phyloP scores from a whole-genome alignment of 495 filamentous ascomycete genomes.

The Podospora anserina region DNA sequence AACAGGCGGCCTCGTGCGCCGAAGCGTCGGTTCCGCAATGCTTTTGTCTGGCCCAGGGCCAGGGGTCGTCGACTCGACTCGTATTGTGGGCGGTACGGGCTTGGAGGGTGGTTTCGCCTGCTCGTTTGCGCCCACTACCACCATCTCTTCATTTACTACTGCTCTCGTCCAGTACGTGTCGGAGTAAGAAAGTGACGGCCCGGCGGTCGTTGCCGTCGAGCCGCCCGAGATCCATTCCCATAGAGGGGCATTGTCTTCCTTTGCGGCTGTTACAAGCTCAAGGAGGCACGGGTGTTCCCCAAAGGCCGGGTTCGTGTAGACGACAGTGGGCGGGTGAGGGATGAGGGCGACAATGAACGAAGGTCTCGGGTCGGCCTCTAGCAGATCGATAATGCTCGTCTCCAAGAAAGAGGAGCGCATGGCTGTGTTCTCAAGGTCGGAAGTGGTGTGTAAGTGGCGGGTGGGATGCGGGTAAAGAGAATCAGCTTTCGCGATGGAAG shows the following conservation, averaged over 20 bases:
- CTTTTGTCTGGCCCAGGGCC: not conserved
- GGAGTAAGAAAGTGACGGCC: slow-evolving; percentile 25
- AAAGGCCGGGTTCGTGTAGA: slow-evolving; percentile 37
- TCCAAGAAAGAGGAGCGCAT: slow-evolving; percentile 30
- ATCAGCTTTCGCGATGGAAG: slow-evolving; percentile 15
- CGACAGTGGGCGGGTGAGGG: slow-evolving; percentile 30
- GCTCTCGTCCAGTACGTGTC: slow-evolving; percentile 40
- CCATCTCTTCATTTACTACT: slow-evolving; percentile 34
- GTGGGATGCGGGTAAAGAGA: not conserved
- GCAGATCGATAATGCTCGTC: slow-evolving; percentile 36
- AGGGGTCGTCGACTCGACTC: not conserved
- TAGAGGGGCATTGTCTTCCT: slow-evolving; percentile 24
- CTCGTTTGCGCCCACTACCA: slow-evolving; percentile 42
- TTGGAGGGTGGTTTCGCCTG: slow-evolving; percentile 10
- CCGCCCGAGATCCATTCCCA: slow-evolving; percentile 33
- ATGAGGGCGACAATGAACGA: slow-evolving; percentile 37
- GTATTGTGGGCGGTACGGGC: not conserved
- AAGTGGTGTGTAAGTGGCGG: not conserved
- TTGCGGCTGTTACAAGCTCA: slow-evolving; percentile 20
- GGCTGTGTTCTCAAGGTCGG: slow-evolving; percentile 3
- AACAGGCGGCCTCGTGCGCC: not conserved
- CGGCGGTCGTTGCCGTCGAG: not conserved
- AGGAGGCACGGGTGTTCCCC: slow-evolving; percentile 19
- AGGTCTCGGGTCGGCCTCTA: slow-evolving; percentile 42
- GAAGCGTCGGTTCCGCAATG: not conserved